These are phyloP conservation scores for Sordariomycetes sp. DNA, from an alignment of 2,329 filamentous ascomycete species.

Conservation along the genomic window DNA sequence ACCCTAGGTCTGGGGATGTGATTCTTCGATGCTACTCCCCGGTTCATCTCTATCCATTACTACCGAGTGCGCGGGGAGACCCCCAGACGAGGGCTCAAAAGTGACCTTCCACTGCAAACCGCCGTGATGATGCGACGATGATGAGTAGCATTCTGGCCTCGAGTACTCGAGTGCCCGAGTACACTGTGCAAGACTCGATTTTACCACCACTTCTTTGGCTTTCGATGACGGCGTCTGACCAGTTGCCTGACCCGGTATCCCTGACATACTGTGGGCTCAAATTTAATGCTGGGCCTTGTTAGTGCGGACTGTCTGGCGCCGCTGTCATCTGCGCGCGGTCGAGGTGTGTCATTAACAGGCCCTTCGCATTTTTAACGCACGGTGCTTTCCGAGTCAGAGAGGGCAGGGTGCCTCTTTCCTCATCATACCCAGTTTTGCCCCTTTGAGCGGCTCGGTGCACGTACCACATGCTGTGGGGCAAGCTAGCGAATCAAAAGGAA, in stretches of 20 bases:
- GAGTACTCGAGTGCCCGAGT: neutral
- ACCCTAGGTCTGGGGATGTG: neutral
- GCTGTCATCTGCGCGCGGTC: slow-evolving; percentile 1
- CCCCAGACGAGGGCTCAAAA: neutral
- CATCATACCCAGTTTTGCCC: neutral
- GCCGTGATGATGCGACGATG: neutral
- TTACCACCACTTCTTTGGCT: neutral
- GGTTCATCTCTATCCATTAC: neutral
- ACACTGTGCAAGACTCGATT: neutral
- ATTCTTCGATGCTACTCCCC: neutral
- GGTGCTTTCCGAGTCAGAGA: neutral
- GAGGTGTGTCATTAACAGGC: neutral
- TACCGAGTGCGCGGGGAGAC: neutral
- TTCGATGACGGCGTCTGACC: neutral
- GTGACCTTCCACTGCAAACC: neutral
- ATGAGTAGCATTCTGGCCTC: neutral
- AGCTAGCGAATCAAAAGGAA: slow-evolving; percentile 1
- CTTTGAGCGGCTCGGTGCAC: slow-evolving; percentile 1
- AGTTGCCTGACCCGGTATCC: neutral
- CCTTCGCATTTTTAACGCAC: neutral
- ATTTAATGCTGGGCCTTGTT: neutral
- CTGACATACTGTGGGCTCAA: neutral
- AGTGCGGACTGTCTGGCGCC: neutral
- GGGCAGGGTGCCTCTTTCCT: neutral
- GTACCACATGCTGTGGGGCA: slow-evolving; percentile 1